Percentiles rank a stretch among this genome's conserved stretches.
Conservation (phyloP, 352 stramenopile species). For the Phytophthora citrophthora region DNA sequence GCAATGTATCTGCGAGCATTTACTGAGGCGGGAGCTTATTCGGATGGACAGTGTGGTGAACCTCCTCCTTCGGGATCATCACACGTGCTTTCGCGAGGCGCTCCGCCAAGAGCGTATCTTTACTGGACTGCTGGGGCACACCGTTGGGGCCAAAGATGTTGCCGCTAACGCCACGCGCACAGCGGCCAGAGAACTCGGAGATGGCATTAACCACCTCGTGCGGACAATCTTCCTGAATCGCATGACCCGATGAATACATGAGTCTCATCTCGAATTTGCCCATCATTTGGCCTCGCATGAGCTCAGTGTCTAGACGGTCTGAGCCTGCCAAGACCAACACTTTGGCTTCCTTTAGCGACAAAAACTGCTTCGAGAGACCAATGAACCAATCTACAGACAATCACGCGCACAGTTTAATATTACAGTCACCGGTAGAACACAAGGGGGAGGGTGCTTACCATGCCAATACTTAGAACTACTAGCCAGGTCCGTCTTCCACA, state of each 20-base stretch:
- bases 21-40: slow-evolving; percentile 20
- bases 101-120: slow-evolving; percentile 49
- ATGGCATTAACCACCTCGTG: slow-evolving; percentile 75
- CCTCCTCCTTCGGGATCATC: slow-evolving; percentile 58
- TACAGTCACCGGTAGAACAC: not conserved
- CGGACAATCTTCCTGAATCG: slow-evolving; percentile 89
- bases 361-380: slow-evolving; percentile 86
- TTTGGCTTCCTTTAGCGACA: slow-evolving; percentile 77
- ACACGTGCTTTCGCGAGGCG: slow-evolving; percentile 64
- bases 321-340: slow-evolving; percentile 86
- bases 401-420: not conserved
- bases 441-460: slow-evolving; percentile 38
- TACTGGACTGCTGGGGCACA: slow-evolving; percentile 34
- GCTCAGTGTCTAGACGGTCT: slow-evolving; percentile 86
- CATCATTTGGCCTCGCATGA: slow-evolving; percentile 92
- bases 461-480: slow-evolving; percentile 81
- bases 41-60: slow-evolving; percentile 19
- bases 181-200: slow-evolving; percentile 67
- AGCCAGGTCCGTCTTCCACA: slow-evolving; percentile 82
- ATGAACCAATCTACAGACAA: slow-evolving; percentile 75
- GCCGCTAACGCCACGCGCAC: slow-evolving; percentile 45
- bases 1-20: slow-evolving; percentile 17
- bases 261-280: slow-evolving; percentile 90
- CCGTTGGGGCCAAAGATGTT: slow-evolving; percentile 40
- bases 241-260: slow-evolving; percentile 89